Evolutionary conservation across 83 land plant species (phyloP), one percentile per base, ranked within the genome.

Genomic region (Picea mariana): DNA sequence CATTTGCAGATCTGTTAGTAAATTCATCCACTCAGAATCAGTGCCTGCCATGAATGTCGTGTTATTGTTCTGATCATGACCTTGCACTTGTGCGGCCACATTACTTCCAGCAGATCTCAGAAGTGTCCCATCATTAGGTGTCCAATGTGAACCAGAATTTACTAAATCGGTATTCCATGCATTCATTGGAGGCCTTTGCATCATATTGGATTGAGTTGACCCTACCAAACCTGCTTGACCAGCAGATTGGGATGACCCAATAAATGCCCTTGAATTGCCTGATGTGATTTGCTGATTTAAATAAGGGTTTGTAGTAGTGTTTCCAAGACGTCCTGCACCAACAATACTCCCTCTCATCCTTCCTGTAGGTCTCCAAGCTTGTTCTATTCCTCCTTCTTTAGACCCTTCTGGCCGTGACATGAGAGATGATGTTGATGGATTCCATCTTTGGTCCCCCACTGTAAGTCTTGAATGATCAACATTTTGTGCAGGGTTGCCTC

Each of bases 261-360:
- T 21, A 20, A 75, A 75, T 47, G 49, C 77, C 77, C 77, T 75
- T n/a, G 13, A 23, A 75, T 75, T 23, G 26, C 59, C 12, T 21
- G 77, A 75, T 75, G 77, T 21, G 26, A 49, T 75, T 9, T 47
- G 77, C 58, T 75, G 77, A 75, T 75, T 75, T 75, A 78, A 17
- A 34, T 78, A 78, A 60, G 80, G 80, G 42, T 13, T 31, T 78
- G 44, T 31, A 78, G 34, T 24, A 60, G 18, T 60, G 44, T 27
- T 78, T 78, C 40, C 80, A 24, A 78, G 38, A 60, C 64, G 62
- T 5, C 80, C 80, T 47, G 64, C 0, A 60, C n/a, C 65, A 78
- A 31, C 63, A 78, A 85, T 78, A 83, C 93, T 91, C 23, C 97
- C 95, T 66, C 97, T 84, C 97, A 92, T 92, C 78, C 93, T 86